A percentile compares a stretch with the other conserved stretches of the same genome.
These are phyloP conservation scores for Pseudotsuga menziesii DNA, from an alignment of 75 land plant species.

Conservation along the genomic window DNA sequence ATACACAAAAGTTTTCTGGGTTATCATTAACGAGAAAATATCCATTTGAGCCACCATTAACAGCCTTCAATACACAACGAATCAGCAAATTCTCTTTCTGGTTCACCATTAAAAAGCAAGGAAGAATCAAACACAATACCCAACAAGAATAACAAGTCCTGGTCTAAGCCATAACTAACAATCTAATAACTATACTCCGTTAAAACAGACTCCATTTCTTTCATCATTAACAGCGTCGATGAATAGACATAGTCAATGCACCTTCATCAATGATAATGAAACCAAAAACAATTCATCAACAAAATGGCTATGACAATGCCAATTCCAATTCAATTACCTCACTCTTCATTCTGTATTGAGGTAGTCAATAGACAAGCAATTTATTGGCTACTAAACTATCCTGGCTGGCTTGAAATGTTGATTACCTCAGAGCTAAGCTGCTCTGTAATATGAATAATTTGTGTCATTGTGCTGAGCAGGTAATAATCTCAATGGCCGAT, in stretches of 20 bases:
- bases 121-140: not conserved
- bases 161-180: not conserved
- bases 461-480: no score
- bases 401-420: no score
- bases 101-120: constrained; percentile 1
- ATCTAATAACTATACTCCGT: not conserved
- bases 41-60: not conserved
- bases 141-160: not conserved
- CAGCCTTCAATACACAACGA: not conserved
- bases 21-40: not conserved
- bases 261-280: not conserved
- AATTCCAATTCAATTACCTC: no score
- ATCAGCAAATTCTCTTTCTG: not conserved
- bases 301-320: no score
- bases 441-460: no score
- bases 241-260: not conserved
- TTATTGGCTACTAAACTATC: no score
- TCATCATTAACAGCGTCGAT: not conserved
- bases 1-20: not conserved
- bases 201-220: not conserved
- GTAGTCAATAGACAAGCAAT: no score
- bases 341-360: no score
- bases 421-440: no score
- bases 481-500: no score
- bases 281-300: not conserved